Evolutionary conservation across 2,329 filamentous ascomycete genomes (phyloP), one percentile per base, ranked within the genome.

Genomic region (Aspergillus tubingensis): DNA sequence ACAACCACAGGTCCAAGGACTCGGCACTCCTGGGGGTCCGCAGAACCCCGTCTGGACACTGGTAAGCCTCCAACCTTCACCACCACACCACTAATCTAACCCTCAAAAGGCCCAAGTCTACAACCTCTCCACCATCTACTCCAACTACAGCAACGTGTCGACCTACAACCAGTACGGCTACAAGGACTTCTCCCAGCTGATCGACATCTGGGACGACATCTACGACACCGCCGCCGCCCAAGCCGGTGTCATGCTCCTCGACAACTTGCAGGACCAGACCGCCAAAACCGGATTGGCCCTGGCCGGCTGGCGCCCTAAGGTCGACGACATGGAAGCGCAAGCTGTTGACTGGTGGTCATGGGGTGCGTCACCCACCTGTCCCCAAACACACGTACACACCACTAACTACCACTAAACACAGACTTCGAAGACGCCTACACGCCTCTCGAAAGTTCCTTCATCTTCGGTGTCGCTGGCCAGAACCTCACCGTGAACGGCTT

Each of bases 401-500:
- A 19, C 52, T 54, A 30, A 54, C 6, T 15, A 17, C 38, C 43
- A 30, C 41, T 8, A 4, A 17, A 17, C 27, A 15, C 3, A 51
- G 85, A 88, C 59, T 89, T 82, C 74, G 88, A 89, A 64, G 80
- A 82, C 36, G 80, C 83, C 0, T 83, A 80, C 63, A 72, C 81
- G 0, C 86, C 87, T 0, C 84, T 87, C 41, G 74, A 84, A 47
- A 82, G 80, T n/a, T 83, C 82, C 0, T 76, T 85, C 23, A 73
- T 85, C 19, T 88, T 84, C 59, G 83, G 83, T 0, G 74, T 80
- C 8, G 80, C 83, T 0, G 82, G 68, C 2, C 79, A 83, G 39
- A 89, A 89, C 66, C 73, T 85, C 2, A 87, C 85, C 0, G 88
- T 85, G 64, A 82, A 86, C 60, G 81, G 86, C 58, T 89, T 82